These are phyloP conservation scores for Coemansia reversa DNA, from an alignment of 192 early-diverging fungal genomes.

Conservation along the genomic window DNA sequence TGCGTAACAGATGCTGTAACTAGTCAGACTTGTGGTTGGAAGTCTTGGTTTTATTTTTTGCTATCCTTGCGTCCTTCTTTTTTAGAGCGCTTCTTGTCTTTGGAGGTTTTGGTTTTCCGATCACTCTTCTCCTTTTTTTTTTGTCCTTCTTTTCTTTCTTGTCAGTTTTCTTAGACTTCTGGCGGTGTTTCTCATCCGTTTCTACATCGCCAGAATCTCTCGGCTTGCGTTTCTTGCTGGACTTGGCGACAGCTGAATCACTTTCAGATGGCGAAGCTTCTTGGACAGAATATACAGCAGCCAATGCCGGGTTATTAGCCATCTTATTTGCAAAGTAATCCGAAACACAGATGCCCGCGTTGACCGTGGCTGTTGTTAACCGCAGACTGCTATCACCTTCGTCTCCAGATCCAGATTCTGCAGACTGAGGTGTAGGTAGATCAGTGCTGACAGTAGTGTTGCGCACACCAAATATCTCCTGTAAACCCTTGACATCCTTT, in stretches of 20 bases:
- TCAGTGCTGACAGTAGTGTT: neutral
- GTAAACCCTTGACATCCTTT: conserved; percentile 44
- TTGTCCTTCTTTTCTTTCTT: conserved; percentile 39
- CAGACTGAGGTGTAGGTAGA: conserved; percentile 15
- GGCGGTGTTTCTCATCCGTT: conserved; percentile 24
- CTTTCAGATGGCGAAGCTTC: conserved; percentile 1
- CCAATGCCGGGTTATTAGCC: conserved; percentile 36
- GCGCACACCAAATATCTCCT: conserved; percentile 50
- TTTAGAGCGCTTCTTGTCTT: conserved; percentile 34
- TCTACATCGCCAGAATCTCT: conserved; percentile 31
- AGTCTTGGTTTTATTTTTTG: conserved; percentile 25
- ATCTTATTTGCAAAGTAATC: conserved; percentile 53
- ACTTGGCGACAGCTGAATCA: conserved; percentile 7
- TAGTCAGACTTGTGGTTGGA: conserved; percentile 13
- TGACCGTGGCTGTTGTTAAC: conserved; percentile 11
- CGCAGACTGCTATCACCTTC: neutral
- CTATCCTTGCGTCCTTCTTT: conserved; percentile 22
- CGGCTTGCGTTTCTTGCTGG: conserved; percentile 40
- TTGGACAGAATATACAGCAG: conserved; percentile 30
- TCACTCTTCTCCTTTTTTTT: conserved; percentile 47
- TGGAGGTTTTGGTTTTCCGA: conserved; percentile 25
- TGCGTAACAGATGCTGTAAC: neutral
- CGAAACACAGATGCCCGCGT: conserved; percentile 28
- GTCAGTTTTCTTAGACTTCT: conserved; percentile 18
- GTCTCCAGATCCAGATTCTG: neutral